Base-by-base conservation (phyloP, 78 protist species). In the Mastigamoeba balamuthi region DNA sequence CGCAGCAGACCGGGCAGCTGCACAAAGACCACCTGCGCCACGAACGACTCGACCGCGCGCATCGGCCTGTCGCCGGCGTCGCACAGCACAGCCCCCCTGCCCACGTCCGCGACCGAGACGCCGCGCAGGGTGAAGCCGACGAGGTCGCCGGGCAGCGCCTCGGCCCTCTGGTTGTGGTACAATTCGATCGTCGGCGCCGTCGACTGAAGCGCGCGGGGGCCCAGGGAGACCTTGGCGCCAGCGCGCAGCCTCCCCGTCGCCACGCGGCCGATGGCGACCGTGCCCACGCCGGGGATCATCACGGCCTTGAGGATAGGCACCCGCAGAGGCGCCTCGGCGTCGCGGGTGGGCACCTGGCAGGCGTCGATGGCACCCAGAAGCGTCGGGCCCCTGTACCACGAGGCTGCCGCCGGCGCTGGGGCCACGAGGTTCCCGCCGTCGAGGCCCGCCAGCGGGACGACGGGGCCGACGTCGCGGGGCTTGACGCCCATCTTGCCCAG, bases 221-320 rank as follows among this genome's bases (percentile, higher is more conserved):
- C 10, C 64, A 66, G 70, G 10, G 70, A 30, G 9, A 66, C 37
- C 37, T 30, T 10, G 10, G n/a, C 37, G 36, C 29, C 37, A 66
- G 70, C n/a, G 9, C 10, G 29, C 10, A 66, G 36, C 10, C 23
- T 30, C 25, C 70, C 36, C 9, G 70, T 23, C 10, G 36, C 70
- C 29, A 66, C 70, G 10, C 70, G n/a, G 25, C 70, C 70, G 10
- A 66, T 29, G 10, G 70, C 70, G n/a, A 66, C 70, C 10, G 70
- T 66, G 10, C 70, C 70, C 10, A 66, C 70, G n/a, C 70, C 70
- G 10, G 30, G 30, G 10, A 66, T 66, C 70, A 23, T 66, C 23
- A 23, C n/a, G 65, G n/a, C 23, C 70, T 30, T 28, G 25, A 30
- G 37, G 70, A 66, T 66, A 23, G 70, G 70, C 9, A 66, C 10